Evolutionary conservation across 345 rosid species (phyloP), one percentile per base, ranked within the genome.

Genomic region (Citropsis articulata): DNA sequence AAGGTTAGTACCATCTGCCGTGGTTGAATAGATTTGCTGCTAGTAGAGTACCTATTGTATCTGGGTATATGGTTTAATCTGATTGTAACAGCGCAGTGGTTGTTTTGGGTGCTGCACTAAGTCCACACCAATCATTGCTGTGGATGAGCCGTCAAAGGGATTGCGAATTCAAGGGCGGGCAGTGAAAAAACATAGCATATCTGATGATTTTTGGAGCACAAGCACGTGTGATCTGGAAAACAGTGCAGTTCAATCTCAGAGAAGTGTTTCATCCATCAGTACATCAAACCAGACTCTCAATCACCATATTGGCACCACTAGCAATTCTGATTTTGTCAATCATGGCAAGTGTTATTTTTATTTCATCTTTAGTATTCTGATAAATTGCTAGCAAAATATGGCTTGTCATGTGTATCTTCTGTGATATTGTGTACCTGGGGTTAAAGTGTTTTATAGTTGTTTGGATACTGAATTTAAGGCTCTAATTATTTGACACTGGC

Each of bases 91-190:
- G 80, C 12, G 84, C 88, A 88, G 90, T 70, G 91, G 94, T 85
- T 92, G 94, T 82, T 92, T 90, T 80, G 94, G 96, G 77, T 86
- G 93, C 87, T 89, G 82, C 72, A 36, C 82, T 62, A 92, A 84
- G 72, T 84, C 89, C 62, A 81, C 90, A 59, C 85, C 88, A 27
- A 81, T 80, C 80, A 81, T 77, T 55, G 84, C 87, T 27, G 90
- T 83, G 71, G 90, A 85, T 75, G 84, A 84, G 73, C 86, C 87
- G 56, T 24, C 91, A 68, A 90, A 87, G 78, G 86, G 90, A 31
- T 78, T 85, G 82, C 81, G 85, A 78, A 83, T 77, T 73, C 88
- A 80, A 83, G 92, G 89, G 38, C 83, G 67, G 4, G 45, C 61
- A 3, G 85, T 83, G 66, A 85, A 78, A 77, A 85, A 85, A 73